phyloP scores from a whole-genome alignment of 2,329 filamentous ascomycete genomes.

The Cercospora sp. region DNA sequence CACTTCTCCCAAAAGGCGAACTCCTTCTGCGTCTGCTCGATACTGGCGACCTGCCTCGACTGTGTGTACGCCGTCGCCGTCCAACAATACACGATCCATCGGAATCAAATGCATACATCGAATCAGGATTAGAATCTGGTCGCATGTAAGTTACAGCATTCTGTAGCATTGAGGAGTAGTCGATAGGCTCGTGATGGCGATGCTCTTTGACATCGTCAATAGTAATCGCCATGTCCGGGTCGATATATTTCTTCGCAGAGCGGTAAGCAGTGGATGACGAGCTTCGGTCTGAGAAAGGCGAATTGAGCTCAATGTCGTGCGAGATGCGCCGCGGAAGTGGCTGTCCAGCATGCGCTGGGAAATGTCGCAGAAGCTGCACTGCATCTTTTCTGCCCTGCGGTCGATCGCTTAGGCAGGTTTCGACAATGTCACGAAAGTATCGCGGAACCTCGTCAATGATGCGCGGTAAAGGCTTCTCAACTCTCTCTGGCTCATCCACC shows the following conservation, averaged over 20 bases:
- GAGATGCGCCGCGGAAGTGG: slow-evolving; percentile 16
- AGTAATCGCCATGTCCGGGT: slow-evolving; percentile 47
- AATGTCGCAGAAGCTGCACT: slow-evolving; percentile 66
- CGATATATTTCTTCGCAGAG: slow-evolving; percentile 51
- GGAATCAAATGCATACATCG: slow-evolving; percentile 46
- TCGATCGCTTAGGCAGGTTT: slow-evolving; percentile 71
- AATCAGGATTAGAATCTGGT: slow-evolving; percentile 43
- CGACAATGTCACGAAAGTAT: slow-evolving; percentile 76
- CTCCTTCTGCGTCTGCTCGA: slow-evolving; percentile 36
- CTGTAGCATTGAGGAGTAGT: slow-evolving; percentile 6
- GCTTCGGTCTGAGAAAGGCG: slow-evolving; percentile 41
- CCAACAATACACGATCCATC: slow-evolving; percentile 48
- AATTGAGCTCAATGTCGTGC: slow-evolving; percentile 18
- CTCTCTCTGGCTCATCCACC: slow-evolving; percentile 84
- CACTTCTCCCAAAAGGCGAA: slow-evolving; percentile 39
- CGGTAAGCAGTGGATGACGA: slow-evolving; percentile 42
- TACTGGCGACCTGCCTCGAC: slow-evolving; percentile 38
- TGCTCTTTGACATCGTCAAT: slow-evolving; percentile 45
- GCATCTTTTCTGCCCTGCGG: slow-evolving; percentile 75
- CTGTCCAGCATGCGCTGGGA: slow-evolving; percentile 51
- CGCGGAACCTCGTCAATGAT: slow-evolving; percentile 62
- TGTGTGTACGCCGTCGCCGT: slow-evolving; percentile 25
- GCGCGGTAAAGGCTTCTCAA: slow-evolving; percentile 67
- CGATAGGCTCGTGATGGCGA: slow-evolving; percentile 13
- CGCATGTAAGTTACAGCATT: slow-evolving; percentile 37